Evolutionary conservation across 345 rosid genomes (phyloP), one percentile per base, ranked within the genome.

Genomic region (Excoecaria cochinchinensis): DNA sequence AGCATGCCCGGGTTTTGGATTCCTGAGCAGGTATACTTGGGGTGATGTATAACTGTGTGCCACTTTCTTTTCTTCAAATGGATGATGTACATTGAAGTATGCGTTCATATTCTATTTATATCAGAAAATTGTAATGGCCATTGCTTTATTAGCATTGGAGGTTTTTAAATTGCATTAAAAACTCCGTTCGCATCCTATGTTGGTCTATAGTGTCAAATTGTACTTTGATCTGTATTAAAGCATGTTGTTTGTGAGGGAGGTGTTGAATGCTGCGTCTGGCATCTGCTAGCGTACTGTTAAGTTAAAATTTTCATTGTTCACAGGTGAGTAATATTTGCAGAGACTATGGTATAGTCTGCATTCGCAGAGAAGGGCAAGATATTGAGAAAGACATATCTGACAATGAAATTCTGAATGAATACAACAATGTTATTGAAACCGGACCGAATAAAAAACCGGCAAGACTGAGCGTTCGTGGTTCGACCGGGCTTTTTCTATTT

Each of bases 321-420:
- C 82, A 92, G 97, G 90, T 89, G 21, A 86, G 77, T 67, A 52
- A 73, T 47, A 89, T 95, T 67, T 95, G 93, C 83, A 74, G 80
- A 68, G 92, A 93, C 62, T 91, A 83, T 77, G 99, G 99, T 16
- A 84, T 89, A 78, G 91, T 88, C 58, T 93, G 97, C 89, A 93
- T 95, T 50, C 90, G 89, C 40, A 84, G 98, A 82, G 97, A 90
- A 81, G 96, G 90, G 47, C 93, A 86, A 78, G 90, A 88, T 75
- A 79, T 90, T 79, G 89, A 90, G 53, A 86, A 80, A 78, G 87
- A 88, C 47, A 86, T 93, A 73, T 72, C 74, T 6, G 73, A 74
- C 21, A 85, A 90, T 76, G 80, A 67, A 57, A 90, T 88, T 79
- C 71, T 95, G 84, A 76, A 80, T 47, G 83, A 87, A 78, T 74